A percentile compares a stretch with the other conserved stretches of the same genome.
These are phyloP conservation scores for Hamigera avellanea DNA, from an alignment of 495 filamentous ascomycete genomes.

Conservation along the genomic window DNA sequence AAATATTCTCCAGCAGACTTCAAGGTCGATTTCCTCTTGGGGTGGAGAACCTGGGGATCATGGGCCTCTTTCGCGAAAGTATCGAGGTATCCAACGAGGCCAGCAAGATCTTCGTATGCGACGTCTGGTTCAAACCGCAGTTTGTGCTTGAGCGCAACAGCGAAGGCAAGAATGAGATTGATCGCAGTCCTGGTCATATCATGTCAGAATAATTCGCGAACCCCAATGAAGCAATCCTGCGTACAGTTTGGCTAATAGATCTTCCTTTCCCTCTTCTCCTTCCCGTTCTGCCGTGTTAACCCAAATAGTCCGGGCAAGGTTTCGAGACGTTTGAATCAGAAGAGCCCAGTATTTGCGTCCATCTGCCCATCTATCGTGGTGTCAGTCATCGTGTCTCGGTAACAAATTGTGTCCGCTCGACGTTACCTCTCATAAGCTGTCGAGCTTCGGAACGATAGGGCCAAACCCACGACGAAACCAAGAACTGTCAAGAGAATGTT, in stretches of 20 bases:
- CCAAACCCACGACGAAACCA: constrained; percentile 81
- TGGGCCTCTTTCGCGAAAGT: constrained; percentile 60
- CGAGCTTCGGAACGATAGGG: constrained; percentile 71
- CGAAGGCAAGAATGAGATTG: constrained; percentile 72
- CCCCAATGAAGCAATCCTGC: constrained; percentile 1
- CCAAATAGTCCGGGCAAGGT: constrained; percentile 71
- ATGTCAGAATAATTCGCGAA: too few relatives aligned
- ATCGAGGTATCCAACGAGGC: constrained; percentile 23
- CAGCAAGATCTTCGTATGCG: constrained; percentile 55
- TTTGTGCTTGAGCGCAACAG: constrained; percentile 67
- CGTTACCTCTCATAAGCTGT: constrained; percentile 70
- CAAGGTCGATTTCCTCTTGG: constrained; percentile 39
- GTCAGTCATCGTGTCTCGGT: neutral
- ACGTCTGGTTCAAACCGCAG: constrained; percentile 83
- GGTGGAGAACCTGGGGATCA: constrained; percentile 28
- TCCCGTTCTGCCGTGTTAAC: constrained; percentile 56
- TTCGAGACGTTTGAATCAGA: constrained; percentile 58
- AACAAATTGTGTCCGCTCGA: neutral
- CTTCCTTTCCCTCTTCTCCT: constrained; percentile 50
- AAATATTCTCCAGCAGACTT: constrained; percentile 56
- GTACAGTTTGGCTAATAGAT: constrained; percentile 59
- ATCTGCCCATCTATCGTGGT: constrained; percentile 44
- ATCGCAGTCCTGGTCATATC: constrained; percentile 48
- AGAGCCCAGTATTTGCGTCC: constrained; percentile 69
- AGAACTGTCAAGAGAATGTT: constrained; percentile 69